A percentile compares a stretch with the other conserved stretches of the same genome.
Conservation (phyloP, 2,329 filamentous ascomycete genomes). For the Botryotinia narcissicola region DNA sequence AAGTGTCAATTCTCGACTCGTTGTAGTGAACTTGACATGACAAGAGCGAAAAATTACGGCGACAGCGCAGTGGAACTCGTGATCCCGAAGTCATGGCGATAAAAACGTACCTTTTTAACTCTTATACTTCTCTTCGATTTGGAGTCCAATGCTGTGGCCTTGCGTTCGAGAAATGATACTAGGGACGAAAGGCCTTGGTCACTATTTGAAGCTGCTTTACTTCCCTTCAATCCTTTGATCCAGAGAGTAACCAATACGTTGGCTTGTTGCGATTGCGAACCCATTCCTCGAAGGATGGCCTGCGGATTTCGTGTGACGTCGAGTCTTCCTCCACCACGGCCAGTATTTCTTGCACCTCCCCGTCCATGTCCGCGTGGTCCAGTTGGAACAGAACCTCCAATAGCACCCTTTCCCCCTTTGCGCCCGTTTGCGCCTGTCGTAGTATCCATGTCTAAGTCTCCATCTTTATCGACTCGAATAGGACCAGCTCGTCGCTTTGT, state of each 20-base stretch:
- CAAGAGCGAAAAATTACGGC: conserved; percentile 41
- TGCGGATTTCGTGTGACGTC: conserved; percentile 31
- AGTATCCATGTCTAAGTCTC: conserved; percentile 58
- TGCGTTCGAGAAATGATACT: conserved; percentile 68
- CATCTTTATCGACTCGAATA: conserved; percentile 55
- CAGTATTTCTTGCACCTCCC: conserved; percentile 37
- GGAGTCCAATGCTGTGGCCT: conserved; percentile 55
- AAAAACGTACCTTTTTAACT: conserved; percentile 77
- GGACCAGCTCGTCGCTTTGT: conserved; percentile 45
- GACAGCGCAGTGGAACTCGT: conserved; percentile 37
- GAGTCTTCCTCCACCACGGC: conserved; percentile 38
- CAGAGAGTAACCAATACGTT: conserved; percentile 38
- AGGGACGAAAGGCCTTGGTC: conserved; percentile 66
- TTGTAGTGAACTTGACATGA: conserved; percentile 40
- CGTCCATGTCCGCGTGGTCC: conserved; percentile 30
- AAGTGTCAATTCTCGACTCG: conserved; percentile 33
- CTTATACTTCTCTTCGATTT: conserved; percentile 50
- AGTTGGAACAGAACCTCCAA: conserved; percentile 23
- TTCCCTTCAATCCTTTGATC: conserved; percentile 63
- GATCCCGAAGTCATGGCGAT: conserved; percentile 45
- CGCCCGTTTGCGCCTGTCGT: conserved; percentile 36
- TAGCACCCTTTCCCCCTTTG: conserved; percentile 32
- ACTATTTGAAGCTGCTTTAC: conserved; percentile 64
- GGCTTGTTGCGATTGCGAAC: conserved; percentile 35
- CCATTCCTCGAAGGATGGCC: conserved; percentile 42